Base-by-base conservation (phyloP, 768 basidiomycete species). In the Suillus subalutaceus region DNA sequence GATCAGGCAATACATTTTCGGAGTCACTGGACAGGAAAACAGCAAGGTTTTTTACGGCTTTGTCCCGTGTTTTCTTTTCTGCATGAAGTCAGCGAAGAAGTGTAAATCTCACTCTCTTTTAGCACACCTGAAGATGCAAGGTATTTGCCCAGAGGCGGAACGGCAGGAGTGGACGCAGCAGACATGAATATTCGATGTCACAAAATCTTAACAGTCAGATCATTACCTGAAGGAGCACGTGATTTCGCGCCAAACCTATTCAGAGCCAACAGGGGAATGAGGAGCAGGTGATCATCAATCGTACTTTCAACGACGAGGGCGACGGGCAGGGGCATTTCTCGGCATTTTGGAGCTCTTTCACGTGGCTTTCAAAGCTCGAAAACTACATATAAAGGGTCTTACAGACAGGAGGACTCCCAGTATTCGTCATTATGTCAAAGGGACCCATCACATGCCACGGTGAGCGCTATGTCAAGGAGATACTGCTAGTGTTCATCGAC, bases 391-490 rank as follows among this genome's bases (percentile, higher is more conserved):
- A 43, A 41, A 59, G 15, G 59, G 6, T n/a, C 30, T 20, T 30
- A 12, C 59, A 43, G 41, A 43, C 41, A 32, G 26, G 40, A 38
- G 38, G 50, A 26, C 23, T 52, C 13, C 23, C 50, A 26, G 23
- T 50, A 43, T 18, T 32, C 41, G 30, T 37, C 30, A 55, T 67
- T 52, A 85, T 80, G 80, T 78, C 82, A 52, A 89, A 85, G 72
- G 94, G 95, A 6, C 92, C 93, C 2, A 92, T 97, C 67, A 97
- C 96, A 44, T 97, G 96, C 76, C 96, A 97, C 67, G 90, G 95
- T 93, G 69, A 64, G 83, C 62, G 38, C 37, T 52, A 38, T 38
- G 37, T 16, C 37, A 38, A n/a, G n/a, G 60, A 38, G 26, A 43
- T 61, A 58, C 48, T 30, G 43, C 6, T n/a, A 18, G n/a, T 40